Evolutionary conservation across 2,329 filamentous ascomycete species (phyloP).

Genomic region (Dendrostoma leiphaemia): DNA sequence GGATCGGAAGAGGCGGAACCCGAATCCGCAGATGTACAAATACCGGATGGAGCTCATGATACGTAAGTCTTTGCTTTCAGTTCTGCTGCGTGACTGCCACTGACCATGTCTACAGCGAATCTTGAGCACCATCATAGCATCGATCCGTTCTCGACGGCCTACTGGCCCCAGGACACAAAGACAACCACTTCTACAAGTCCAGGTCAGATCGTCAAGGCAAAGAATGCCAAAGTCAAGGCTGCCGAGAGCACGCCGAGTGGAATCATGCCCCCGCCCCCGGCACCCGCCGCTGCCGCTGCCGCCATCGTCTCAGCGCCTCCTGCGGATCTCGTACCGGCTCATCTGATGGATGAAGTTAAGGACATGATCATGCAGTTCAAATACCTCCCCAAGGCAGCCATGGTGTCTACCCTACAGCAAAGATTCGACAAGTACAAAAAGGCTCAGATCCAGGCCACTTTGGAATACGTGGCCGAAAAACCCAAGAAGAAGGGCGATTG

Average conservation of each 20-base stretch:
- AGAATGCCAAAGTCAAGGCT: constrained; percentile 31
- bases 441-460: constrained; percentile 67
- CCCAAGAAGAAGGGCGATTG: constrained; percentile 50
- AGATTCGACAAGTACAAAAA: constrained; percentile 70
- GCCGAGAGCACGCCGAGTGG: constrained; percentile 31
- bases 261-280: constrained; percentile 22
- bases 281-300: constrained; percentile 18
- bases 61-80: constrained; percentile 45
- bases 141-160: constrained; percentile 78
- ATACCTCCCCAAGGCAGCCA: constrained; percentile 66
- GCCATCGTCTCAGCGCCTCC: constrained; percentile 21
- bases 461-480: constrained; percentile 65
- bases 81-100: constrained; percentile 4
- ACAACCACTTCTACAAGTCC: background rate
- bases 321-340: constrained; percentile 48
- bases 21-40: constrained; percentile 48
- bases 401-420: constrained; percentile 74
- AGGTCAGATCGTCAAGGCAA: constrained; percentile 24
- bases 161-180: constrained; percentile 61
- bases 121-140: constrained; percentile 57
- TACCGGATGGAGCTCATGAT: constrained; percentile 75
- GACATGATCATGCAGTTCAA: constrained; percentile 58
- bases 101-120: constrained; percentile 33
- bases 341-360: constrained; percentile 66
- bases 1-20: constrained; percentile 47